phyloP scores from a whole-genome alignment of 139 green algal genomes.

The Auxenochlorella pyrenoidosa region DNA sequence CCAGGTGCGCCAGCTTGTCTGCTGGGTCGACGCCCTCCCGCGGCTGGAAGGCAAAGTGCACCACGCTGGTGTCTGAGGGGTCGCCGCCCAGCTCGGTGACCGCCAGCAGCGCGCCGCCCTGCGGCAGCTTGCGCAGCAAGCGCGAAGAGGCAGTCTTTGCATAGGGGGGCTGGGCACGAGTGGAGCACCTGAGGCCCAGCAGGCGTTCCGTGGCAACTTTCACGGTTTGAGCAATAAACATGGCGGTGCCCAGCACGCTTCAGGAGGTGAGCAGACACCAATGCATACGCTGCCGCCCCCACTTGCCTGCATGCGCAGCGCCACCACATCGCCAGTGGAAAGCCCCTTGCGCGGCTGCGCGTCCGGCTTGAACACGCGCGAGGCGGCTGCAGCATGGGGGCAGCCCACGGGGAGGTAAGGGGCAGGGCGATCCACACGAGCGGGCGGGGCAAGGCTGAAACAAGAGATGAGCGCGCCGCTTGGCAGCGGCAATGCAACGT shows the following conservation, averaged over 20 bases:
- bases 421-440: neutral
- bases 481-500: neutral
- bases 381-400: slow-evolving; percentile 18
- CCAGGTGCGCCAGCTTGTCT: slow-evolving; percentile 26
- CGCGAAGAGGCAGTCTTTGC: neutral
- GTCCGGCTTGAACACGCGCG: slow-evolving; percentile 27
- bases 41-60: slow-evolving; percentile 9
- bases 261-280: neutral
- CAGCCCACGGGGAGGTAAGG: neutral
- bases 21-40: neutral
- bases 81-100: slow-evolving; percentile 1
- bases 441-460: neutral
- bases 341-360: slow-evolving; percentile 31
- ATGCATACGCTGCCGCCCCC: neutral
- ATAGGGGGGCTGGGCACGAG: too few relatives aligned
- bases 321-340: slow-evolving; percentile 50
- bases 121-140: neutral
- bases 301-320: slow-evolving; percentile 26
- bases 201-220: too few relatives aligned
- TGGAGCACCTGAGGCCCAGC: too few relatives aligned
- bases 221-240: too few relatives aligned
- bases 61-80: neutral
- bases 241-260: too few relatives aligned
- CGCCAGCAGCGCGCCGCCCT: slow-evolving; percentile 19
- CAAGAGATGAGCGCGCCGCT: too few relatives aligned